Evolutionary conservation across 345 rosid genomes (phyloP).

Genomic region (Rhodomyrtus tomentosa): DNA sequence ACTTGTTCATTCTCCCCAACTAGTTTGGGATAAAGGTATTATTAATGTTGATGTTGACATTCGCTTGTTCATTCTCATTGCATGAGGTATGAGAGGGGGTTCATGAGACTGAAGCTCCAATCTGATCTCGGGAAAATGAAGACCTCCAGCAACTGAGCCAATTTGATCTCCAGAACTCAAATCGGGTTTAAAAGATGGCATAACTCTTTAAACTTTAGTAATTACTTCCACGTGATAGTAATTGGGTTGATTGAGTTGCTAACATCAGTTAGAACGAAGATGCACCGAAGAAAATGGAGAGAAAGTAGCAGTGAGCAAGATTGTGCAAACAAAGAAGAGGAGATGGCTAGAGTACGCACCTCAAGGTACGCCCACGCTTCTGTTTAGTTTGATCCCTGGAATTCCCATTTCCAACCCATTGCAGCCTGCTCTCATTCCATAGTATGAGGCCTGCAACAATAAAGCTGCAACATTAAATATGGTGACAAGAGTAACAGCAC

Average conservation of each 20-base stretch:
- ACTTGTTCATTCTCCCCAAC: neutral
- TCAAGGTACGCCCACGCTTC: slow-evolving; percentile 27
- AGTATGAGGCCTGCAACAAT: slow-evolving; percentile 35
- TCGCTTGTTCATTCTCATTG: neutral
- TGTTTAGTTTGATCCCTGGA: slow-evolving; percentile 9
- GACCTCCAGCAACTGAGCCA: neutral
- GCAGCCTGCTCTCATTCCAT: slow-evolving; percentile 58
- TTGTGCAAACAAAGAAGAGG: neutral
- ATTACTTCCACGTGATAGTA: neutral
- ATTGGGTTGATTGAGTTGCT: neutral
- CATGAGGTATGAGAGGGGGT: neutral
- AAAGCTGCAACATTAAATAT: neutral
- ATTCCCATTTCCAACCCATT: slow-evolving; percentile 41
- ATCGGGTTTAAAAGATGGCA: neutral
- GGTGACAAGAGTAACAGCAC: neutral
- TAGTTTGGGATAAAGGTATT: too few species aligned
- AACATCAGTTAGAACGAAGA: neutral
- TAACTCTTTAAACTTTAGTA: neutral
- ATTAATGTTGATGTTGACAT: too few species aligned
- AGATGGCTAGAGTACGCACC: slow-evolving; percentile 9
- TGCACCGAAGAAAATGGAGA: neutral
- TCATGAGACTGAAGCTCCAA: neutral
- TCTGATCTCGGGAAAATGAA: neutral
- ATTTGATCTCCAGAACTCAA: neutral
- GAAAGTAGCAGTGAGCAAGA: neutral